Percentiles rank a stretch among this genome's conserved stretches.
phyloP scores from a whole-genome alignment of 768 basidiomycete genomes.

The Dioszegia hungarica region DNA sequence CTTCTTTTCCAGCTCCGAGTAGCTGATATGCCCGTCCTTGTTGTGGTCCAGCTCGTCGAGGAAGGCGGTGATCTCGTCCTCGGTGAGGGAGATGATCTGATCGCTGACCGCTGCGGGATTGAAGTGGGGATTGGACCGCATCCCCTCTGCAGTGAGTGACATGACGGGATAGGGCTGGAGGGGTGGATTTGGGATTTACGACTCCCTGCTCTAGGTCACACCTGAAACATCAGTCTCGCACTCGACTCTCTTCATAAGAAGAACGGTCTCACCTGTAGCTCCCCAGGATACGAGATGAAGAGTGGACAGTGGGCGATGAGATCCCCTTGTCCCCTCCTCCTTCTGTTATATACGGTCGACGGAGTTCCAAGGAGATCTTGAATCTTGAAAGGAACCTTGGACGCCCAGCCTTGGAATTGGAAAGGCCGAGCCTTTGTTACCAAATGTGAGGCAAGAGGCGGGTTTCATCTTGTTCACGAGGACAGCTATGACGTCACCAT shows the following conservation, averaged over 20 bases:
- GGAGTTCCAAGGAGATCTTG: background rate
- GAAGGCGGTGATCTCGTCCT: slow-evolving; percentile 23
- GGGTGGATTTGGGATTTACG: too few relatives aligned
- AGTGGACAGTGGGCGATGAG: too few relatives aligned
- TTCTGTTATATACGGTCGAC: too few relatives aligned
- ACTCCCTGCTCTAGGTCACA: background rate
- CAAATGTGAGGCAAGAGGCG: background rate
- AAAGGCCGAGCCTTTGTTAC: background rate
- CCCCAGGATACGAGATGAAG: too few relatives aligned
- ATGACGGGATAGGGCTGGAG: too few relatives aligned
- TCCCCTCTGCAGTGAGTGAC: background rate
- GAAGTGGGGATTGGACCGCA: slow-evolving; percentile 7
- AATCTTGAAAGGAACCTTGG: background rate
- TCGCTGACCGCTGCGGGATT: slow-evolving; percentile 1
- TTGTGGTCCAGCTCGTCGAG: slow-evolving; percentile 26
- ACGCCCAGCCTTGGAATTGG: background rate
- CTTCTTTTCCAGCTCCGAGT: slow-evolving; percentile 16
- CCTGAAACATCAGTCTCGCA: too few relatives aligned
- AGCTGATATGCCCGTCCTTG: slow-evolving; percentile 19
- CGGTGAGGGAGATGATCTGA: slow-evolving; percentile 5
- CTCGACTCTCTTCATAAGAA: too few relatives aligned
- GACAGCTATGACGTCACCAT: background rate
- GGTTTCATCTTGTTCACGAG: too few relatives aligned
- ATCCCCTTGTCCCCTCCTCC: too few relatives aligned
- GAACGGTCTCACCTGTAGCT: too few relatives aligned